Evolutionary conservation across 495 filamentous ascomycete species (phyloP), one percentile per base, ranked within the genome.

Genomic region (Hypoxylon lienhwacheense): DNA sequence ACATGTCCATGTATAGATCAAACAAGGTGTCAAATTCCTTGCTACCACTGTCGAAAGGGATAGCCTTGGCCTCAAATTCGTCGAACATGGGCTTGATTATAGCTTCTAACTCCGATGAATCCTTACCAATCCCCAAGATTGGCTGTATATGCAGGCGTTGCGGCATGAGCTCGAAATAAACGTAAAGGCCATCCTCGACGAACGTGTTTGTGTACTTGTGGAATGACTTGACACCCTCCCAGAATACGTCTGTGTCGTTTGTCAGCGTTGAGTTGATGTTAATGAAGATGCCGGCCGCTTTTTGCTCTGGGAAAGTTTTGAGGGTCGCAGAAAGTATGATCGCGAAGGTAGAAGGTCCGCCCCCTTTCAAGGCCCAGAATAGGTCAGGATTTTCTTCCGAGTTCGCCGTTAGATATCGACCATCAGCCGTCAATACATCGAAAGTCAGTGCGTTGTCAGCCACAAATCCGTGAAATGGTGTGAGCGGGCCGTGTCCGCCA

Each of bases 361-460:
- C 83, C 10, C 83, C 84, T 28, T 73, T 74, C 1, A 86, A 68
- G 2, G 82, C 85, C 83, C 78, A 86, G 73, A 85, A 88, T 7
- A 86, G 77, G 32, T 87, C 84, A 0, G 77, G 51, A 48, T 86
- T 74, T 25, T 66, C 69, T 10, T 68, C 55, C 7, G 75, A 59
- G 26, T 75, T 78, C 6, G 79, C 81, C 0, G 75, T 83, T 2
- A 76, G 66, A 16, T 77, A 74, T 12, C 62, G 47, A 7, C 84
- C 84, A 22, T 80, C 73, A 12, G 81, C 73, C 0, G 80, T 76
- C n/a, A 86, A 74, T 34, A 86, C 80, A 36, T 77, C 75, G 36
- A 76, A 78, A 34, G 80, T 68, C 19, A 80, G 64, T 3, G 81
- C 74, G 1, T 76, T 80, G 35, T 82, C 79, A 20, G 82, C 78